Evolutionary conservation across 2,329 filamentous ascomycete species (phyloP).

Genomic region (Hypoxylon sp.): DNA sequence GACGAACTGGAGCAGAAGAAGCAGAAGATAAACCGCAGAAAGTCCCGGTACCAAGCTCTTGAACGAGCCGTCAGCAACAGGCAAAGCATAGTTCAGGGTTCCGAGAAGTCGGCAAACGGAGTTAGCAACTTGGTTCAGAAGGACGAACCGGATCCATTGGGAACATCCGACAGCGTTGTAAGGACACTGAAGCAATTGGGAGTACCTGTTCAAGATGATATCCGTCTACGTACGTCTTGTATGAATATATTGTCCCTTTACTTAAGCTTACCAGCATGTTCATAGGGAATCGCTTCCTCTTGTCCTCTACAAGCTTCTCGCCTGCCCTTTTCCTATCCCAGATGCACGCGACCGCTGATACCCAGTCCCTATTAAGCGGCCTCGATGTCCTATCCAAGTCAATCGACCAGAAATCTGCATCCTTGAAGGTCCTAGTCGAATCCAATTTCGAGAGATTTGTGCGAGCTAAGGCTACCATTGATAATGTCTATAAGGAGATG

Average conservation of each 20-base stretch:
- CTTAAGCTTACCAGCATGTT: conserved; percentile 25
- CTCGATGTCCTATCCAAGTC: conserved; percentile 88
- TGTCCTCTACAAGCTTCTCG: conserved; percentile 96
- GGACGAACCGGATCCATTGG: conserved; percentile 93
- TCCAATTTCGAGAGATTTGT: conserved; percentile 99
- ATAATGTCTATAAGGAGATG: conserved; percentile 99
- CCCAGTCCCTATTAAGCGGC: conserved; percentile 81
- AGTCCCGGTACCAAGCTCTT: conserved; percentile 86
- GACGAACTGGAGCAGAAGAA: conserved; percentile 66
- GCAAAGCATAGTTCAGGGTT: conserved; percentile 73
- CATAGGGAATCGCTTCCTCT: conserved; percentile 87
- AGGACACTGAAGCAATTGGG: conserved; percentile 81
- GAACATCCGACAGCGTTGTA: conserved; percentile 88
- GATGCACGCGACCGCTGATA: conserved; percentile 88
- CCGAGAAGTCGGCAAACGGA: conserved; percentile 73
- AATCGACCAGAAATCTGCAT: conserved; percentile 98
- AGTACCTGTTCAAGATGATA: conserved; percentile 85
- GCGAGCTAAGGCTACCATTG: conserved; percentile 95
- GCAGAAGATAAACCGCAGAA: conserved; percentile 68
- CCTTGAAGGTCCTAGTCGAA: conserved; percentile 94
- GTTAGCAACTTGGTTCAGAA: conserved; percentile 84
- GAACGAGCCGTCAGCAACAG: conserved; percentile 79
- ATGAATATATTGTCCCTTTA: conserved; percentile 32
- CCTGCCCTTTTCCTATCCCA: conserved; percentile 92
- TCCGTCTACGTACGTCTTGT: conserved; percentile 73